Percentiles rank a stretch among this genome's conserved stretches.
phyloP scores from a whole-genome alignment of 2,329 filamentous ascomycete genomes.

The Aspergillus japonicus region DNA sequence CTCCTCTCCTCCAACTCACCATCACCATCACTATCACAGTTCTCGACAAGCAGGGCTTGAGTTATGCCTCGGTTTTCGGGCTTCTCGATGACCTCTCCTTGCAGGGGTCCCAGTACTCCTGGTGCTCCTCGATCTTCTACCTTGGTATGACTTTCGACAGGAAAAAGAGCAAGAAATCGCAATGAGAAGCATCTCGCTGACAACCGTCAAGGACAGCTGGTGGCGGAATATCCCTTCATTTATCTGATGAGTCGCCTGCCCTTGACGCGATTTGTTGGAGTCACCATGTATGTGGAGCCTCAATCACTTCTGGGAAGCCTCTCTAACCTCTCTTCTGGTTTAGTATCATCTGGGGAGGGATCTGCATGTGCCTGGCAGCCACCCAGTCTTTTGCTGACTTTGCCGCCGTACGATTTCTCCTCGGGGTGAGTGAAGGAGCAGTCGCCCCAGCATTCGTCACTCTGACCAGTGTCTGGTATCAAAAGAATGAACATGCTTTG shows the following conservation, averaged over 20 bases:
- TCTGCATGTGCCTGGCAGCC: conserved; percentile 48
- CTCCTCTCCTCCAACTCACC: too few species aligned
- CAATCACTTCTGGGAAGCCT: too few species aligned
- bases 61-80: conserved; percentile 46
- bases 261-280: conserved; percentile 50
- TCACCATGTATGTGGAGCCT: conserved; percentile 37
- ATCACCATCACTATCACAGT: conserved; percentile 31
- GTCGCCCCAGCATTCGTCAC: conserved; percentile 49
- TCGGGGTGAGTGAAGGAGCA: conserved; percentile 48
- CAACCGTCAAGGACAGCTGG: conserved; percentile 35
- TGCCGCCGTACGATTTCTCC: conserved; percentile 42
- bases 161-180: background rate
- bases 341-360: conserved; percentile 44
- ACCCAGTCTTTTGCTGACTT: conserved; percentile 43
- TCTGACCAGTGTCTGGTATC: conserved; percentile 47
- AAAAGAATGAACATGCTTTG: conserved; percentile 38
- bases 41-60: conserved; percentile 45
- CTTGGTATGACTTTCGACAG: conserved; percentile 27
- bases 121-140: conserved; percentile 39
- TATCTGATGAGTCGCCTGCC: conserved; percentile 52
- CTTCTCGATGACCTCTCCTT: conserved; percentile 48
- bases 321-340: conserved; percentile 1
- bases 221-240: conserved; percentile 50
- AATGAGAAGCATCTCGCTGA: background rate
- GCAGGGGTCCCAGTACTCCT: conserved; percentile 48